Percentiles rank a stretch among this genome's conserved stretches.
These are phyloP conservation scores for Verruconis gallopava DNA, from an alignment of 2,329 filamentous ascomycete genomes.

Conservation along the genomic window DNA sequence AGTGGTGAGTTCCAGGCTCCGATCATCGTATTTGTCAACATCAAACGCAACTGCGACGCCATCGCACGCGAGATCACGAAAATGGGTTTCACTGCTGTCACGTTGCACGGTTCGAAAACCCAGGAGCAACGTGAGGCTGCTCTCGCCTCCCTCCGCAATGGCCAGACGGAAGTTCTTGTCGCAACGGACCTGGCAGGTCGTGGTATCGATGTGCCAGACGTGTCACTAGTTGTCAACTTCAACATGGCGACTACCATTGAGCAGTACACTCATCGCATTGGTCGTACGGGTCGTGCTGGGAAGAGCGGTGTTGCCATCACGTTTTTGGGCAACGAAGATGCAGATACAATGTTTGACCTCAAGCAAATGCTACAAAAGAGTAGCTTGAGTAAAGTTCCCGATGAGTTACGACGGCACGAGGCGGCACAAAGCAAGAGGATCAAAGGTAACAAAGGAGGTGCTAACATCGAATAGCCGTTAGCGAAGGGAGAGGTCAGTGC, in stretches of 20 bases:
- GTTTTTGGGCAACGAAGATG: constrained; percentile 82
- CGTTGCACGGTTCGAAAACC: constrained; percentile 88
- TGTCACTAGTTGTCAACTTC: constrained; percentile 92
- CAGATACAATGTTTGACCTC: constrained; percentile 78
- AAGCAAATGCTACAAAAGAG: constrained; percentile 94
- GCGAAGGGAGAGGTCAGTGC: background rate
- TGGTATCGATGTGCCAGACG: constrained; percentile 95
- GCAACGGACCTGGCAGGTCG: constrained; percentile 90
- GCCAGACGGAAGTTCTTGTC: constrained; percentile 74
- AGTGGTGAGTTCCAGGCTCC: constrained; percentile 72
- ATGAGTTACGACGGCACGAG: constrained; percentile 81
- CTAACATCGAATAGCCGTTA: background rate
- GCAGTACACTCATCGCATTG: constrained; percentile 90
- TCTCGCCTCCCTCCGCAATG: constrained; percentile 68
- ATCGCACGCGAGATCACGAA: constrained; percentile 88
- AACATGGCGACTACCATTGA: constrained; percentile 95
- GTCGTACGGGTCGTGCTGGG: constrained; percentile 91
- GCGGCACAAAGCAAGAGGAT: constrained; percentile 49
- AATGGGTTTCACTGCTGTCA: constrained; percentile 83
- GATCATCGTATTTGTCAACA: constrained; percentile 99
- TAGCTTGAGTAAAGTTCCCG: constrained; percentile 73
- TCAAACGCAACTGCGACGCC: constrained; percentile 96
- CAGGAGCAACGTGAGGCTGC: constrained; percentile 96
- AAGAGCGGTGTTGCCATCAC: constrained; percentile 95
- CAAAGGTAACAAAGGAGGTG: constrained; percentile 1